Base-by-base conservation (phyloP, 192 early-diverging fungal genomes). In the Spizellomyces punctatus region DNA sequence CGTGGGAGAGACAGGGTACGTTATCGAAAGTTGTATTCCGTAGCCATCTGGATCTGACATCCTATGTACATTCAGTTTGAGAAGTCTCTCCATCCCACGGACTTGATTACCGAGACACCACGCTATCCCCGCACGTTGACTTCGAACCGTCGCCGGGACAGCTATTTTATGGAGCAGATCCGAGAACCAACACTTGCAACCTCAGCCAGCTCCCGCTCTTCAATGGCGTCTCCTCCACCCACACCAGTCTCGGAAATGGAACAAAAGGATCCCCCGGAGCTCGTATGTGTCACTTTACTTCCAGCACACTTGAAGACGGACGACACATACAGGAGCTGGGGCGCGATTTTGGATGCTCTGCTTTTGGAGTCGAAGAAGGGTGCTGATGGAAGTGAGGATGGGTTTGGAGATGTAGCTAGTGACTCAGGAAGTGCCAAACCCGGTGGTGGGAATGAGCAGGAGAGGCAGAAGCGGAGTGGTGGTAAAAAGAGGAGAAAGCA, bases 311-410 rank as follows among this genome's bases (percentile, higher is more conserved):
- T 41, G 7, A 70, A 27, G 44, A 61, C 59, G 8, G 41, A n/a
- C 21, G 57, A 60, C n/a, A 70, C 68, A 9, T 70, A 61, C 58
- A 57, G 43, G 17, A 45, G 41, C 36, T 70, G 68, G 68, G 68
- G 42, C 10, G 17, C 36, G 14, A 57, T 70, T 44, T 19, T 70
- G n/a, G 50, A 70, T 16, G 66, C 55, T 5, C 5, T 59, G 10
- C 58, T 70, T 36, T 21, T 68, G 1, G 64, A 66, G 16, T 46
- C 44, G 6, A n/a, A 8, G 12, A 42, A 22, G 21, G 17, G 17
- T 9, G n/a, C 43, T n/a, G 64, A 66, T 5, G 44, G 14, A 49
- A 49, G 19, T 21, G 48, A 66, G 27, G 59, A 14, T 12, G 59
- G 36, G 12, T 2, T 22, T 2, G 59, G n/a, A n/a, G 17, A 22